Evolutionary conservation across 192 early-diverging fungal species (phyloP).

Genomic region (Mortierella alpina): DNA sequence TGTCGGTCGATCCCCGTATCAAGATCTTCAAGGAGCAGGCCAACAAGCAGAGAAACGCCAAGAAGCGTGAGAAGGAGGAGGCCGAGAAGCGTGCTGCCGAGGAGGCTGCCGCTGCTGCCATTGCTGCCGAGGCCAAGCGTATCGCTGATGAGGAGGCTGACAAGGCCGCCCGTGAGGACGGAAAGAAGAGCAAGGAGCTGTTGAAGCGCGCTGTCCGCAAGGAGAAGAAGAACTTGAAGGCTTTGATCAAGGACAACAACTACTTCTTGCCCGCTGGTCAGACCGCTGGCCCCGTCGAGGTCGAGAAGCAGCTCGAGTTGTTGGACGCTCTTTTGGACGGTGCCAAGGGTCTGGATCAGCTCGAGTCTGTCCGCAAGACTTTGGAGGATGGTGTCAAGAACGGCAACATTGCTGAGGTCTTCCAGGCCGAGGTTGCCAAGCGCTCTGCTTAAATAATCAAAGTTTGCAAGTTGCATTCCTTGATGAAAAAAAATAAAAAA

Average conservation of each 20-base stretch:
- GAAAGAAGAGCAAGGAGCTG: conserved; percentile 89
- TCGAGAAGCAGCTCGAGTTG: conserved; percentile 78
- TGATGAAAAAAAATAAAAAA: background rate
- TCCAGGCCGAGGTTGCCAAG: conserved; percentile 62
- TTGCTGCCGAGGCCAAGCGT: conserved; percentile 64
- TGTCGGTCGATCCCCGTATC: conserved; percentile 92
- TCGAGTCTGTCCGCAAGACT: conserved; percentile 65
- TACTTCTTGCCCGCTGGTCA: conserved; percentile 76
- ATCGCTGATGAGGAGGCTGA: conserved; percentile 77
- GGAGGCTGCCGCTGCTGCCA: conserved; percentile 53
- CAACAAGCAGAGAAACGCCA: conserved; percentile 89
- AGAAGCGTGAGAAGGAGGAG: conserved; percentile 87
- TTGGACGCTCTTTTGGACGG: conserved; percentile 84
- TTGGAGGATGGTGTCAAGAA: conserved; percentile 74
- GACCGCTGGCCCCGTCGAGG: conserved; percentile 65
- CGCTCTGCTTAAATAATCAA: conserved; percentile 28
- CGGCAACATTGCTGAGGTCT: conserved; percentile 69
- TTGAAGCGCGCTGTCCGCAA: conserved; percentile 89
- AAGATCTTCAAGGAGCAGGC: conserved; percentile 89
- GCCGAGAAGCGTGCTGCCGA: conserved; percentile 71
- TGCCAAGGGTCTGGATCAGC: conserved; percentile 63
- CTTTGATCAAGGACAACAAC: conserved; percentile 80
- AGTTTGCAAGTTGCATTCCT: background rate
- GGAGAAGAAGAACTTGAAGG: conserved; percentile 91
- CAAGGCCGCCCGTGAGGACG: conserved; percentile 66